Evolutionary conservation across 2,329 filamentous ascomycete genomes (phyloP), one percentile per base, ranked within the genome.

Genomic region (Tolypocladium tropicale): DNA sequence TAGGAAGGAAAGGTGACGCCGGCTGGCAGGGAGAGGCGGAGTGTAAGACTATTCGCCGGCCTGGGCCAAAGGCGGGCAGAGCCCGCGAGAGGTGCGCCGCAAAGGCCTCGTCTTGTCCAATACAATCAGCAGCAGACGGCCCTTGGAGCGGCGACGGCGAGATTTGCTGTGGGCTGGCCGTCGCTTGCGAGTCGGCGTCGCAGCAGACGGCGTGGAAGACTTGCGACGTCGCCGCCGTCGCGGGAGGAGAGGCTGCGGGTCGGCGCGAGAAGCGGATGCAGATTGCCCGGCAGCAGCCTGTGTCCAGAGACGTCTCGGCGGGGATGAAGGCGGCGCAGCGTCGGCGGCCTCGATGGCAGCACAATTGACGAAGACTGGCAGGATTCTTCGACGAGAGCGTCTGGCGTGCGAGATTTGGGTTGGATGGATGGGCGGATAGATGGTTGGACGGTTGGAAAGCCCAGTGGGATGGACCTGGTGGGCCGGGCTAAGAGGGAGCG

Each of bases 401-500:
- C 53, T 34, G 34, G 33, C 34, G 36, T 52, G 54, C 36, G 34
- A 55, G 50, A 21, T 48, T 53, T 53, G 36, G 49, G 54, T 43
- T 55, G 50, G 37, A 52, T 30, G 28, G 50, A 25, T n/a, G 52
- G 54, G 34, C n/a, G 52, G 50, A 33, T 18, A 39, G 51, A 32
- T 53, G 51, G 51, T 6, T 37, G 51, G 23, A 39, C 16, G 51
- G 51, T 16, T 23, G 46, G 46, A 50, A 5, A 33, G 30, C 50
- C 23, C 21, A 46, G 33, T 25, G 10, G 43, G 57, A 60, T 52
- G 37, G 56, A 37, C 53, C 43, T 34, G 56, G 56, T 55, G 57
- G 59, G 56, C 54, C 54, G 34, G 56, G 55, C 52, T 48, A 53
- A 52, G 30, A 56, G 55, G 21, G 52, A 56, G 48, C 53, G 58